phyloP scores from a whole-genome alignment of 805 yeast genomes.

The Lipomyces spencermartinsiae region DNA sequence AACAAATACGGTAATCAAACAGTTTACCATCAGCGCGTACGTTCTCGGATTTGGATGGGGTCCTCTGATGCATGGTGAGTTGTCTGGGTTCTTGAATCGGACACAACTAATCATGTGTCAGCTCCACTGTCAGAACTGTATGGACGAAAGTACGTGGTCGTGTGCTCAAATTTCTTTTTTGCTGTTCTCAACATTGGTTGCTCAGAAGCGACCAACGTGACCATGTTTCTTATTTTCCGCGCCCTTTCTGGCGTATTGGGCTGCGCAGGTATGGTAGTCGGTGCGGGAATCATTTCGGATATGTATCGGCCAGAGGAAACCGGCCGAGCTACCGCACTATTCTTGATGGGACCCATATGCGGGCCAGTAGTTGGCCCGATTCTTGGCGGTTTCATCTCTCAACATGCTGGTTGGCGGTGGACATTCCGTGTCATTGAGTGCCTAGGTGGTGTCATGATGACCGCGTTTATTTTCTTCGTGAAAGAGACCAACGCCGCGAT shows the following conservation, averaged over 20 bases:
- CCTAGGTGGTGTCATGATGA: slow-evolving; percentile 31
- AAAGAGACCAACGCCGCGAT: slow-evolving; percentile 91
- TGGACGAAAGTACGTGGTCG: slow-evolving; percentile 35
- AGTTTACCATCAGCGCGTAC: slow-evolving; percentile 31
- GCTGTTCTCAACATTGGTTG: slow-evolving; percentile 32
- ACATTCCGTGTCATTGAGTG: slow-evolving; percentile 60
- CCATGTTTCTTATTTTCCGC: slow-evolving; percentile 31
- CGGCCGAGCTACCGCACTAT: slow-evolving; percentile 32
- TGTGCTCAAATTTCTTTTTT: slow-evolving; percentile 24
- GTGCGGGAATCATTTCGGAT: slow-evolving; percentile 38
- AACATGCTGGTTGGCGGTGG: slow-evolving; percentile 75
- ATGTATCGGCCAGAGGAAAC: slow-evolving; percentile 27
- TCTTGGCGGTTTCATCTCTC: slow-evolving; percentile 61
- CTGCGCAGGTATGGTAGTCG: slow-evolving; percentile 36
- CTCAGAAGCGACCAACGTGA: slow-evolving; percentile 30
- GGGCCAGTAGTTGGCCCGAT: slow-evolving; percentile 70
- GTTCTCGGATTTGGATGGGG: slow-evolving; percentile 39
- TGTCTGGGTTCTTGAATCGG: slow-evolving; percentile 32
- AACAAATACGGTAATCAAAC: slow-evolving; percentile 23
- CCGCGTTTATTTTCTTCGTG: slow-evolving; percentile 49
- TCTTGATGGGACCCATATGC: slow-evolving; percentile 32
- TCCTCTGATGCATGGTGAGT: slow-evolving; percentile 35
- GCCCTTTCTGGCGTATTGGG: slow-evolving; percentile 32
- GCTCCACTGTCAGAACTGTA: slow-evolving; percentile 34
- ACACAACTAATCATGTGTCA: slow-evolving; percentile 19